A percentile compares a stretch with the other conserved stretches of the same genome.
phyloP scores from a whole-genome alignment of 2,329 filamentous ascomycete genomes.

The Trichophyton mentagrophytes region DNA sequence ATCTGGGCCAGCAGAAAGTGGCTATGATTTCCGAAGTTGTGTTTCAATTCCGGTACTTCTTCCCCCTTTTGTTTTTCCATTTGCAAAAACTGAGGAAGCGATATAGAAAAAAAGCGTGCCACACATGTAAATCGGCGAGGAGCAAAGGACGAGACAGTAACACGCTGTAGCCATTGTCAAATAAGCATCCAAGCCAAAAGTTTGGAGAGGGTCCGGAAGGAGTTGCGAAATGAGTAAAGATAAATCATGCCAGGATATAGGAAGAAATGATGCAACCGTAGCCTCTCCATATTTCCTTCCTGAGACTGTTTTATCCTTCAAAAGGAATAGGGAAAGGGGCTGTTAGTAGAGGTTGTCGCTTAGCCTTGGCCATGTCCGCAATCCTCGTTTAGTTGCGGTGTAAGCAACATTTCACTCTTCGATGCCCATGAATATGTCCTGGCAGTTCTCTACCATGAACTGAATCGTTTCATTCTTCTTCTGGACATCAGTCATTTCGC shows the following conservation, averaged over 20 bases:
- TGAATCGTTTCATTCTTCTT: constrained; percentile 85
- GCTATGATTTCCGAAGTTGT: neutral
- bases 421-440: constrained; percentile 54
- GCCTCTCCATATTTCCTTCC: neutral
- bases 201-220: neutral
- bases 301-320: neutral
- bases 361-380: neutral
- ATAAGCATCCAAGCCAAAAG: neutral
- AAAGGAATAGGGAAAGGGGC: neutral
- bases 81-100: neutral
- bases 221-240: neutral
- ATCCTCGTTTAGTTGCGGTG: neutral
- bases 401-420: neutral
- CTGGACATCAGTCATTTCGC: constrained; percentile 93
- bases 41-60: neutral
- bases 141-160: neutral
- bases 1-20: constrained; percentile 1
- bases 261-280: neutral
- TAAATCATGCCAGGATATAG: neutral
- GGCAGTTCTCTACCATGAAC: constrained; percentile 82
- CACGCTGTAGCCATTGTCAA: neutral
- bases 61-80: neutral
- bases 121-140: no score
- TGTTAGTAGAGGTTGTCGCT: neutral
- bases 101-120: neutral